These are phyloP conservation scores for Styphnolobium japonicum DNA, from an alignment of 306 rosid genomes.

Conservation along the genomic window DNA sequence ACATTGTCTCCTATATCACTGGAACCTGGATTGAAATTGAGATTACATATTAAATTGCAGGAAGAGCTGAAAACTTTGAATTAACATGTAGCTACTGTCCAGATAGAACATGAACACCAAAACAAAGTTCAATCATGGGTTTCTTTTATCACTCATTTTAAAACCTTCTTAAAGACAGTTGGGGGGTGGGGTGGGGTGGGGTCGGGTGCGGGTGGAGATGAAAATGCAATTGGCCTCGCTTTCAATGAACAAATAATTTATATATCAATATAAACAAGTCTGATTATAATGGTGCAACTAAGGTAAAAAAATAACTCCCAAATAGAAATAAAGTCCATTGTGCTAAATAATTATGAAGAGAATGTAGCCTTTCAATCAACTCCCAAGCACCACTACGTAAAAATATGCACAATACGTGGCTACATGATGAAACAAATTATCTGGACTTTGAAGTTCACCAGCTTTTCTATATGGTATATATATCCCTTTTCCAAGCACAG, in stretches of 20 bases:
- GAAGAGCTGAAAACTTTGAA: neutral
- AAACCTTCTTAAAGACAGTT: neutral
- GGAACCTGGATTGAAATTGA: constrained; percentile 50
- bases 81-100: neutral
- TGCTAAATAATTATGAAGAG: neutral
- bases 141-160: constrained; percentile 1
- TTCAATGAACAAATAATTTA: neutral
- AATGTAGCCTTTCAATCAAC: neutral
- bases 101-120: neutral
- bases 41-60: constrained; percentile 6
- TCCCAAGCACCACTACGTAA: neutral
- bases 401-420: neutral
- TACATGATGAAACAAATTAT: neutral
- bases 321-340: neutral
- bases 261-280: neutral
- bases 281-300: neutral
- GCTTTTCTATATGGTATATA: neutral
- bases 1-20: constrained; percentile 35
- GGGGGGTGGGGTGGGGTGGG: neutral
- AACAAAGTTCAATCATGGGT: neutral
- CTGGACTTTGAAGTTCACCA: neutral
- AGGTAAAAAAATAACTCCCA: neutral
- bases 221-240: neutral
- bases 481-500: neutral
- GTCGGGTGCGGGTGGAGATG: neutral